A percentile compares a stretch with the other conserved stretches of the same genome.
These are phyloP conservation scores for Kurtzmaniella quercitrusa DNA, from an alignment of 1,139 yeast genomes.

Conservation along the genomic window DNA sequence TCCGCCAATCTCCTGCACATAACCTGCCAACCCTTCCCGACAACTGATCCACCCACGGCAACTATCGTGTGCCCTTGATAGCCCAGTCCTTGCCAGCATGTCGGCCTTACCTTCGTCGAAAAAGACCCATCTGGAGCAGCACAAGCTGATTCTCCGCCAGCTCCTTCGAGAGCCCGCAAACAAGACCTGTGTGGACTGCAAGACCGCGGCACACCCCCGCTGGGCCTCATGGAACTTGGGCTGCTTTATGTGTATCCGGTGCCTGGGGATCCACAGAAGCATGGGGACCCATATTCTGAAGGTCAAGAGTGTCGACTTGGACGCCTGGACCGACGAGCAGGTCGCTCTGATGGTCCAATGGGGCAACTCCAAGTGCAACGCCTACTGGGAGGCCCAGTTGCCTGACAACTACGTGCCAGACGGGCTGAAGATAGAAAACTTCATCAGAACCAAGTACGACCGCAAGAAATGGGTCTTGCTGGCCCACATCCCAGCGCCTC, in stretches of 20 bases:
- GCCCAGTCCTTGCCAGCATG: background rate
- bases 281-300: slow-evolving; percentile 92
- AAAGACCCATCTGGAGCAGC: slow-evolving; percentile 46
- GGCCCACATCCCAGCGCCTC: slow-evolving; percentile 55
- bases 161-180: slow-evolving; percentile 73
- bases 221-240: slow-evolving; percentile 99
- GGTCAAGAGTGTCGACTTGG: slow-evolving; percentile 88
- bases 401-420: slow-evolving; percentile 74
- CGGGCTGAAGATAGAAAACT: slow-evolving; percentile 80
- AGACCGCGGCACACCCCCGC: slow-evolving; percentile 81
- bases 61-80: background rate
- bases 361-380: slow-evolving; percentile 81
- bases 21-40: background rate
- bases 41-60: background rate
- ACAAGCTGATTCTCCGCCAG: slow-evolving; percentile 67
- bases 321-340: slow-evolving; percentile 96
- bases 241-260: slow-evolving; percentile 81
- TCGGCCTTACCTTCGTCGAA: slow-evolving; percentile 36
- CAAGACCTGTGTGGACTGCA: slow-evolving; percentile 86
- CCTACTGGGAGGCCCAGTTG: slow-evolving; percentile 76
- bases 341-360: slow-evolving; percentile 75
- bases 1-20: background rate
- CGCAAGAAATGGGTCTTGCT: slow-evolving; percentile 76
- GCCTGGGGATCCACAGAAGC: slow-evolving; percentile 93
- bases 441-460: slow-evolving; percentile 88